Evolutionary conservation across 108 stramenopile genomes (phyloP), one percentile per base, ranked within the genome.

Genomic region (Pseudonitzschia pungens): DNA sequence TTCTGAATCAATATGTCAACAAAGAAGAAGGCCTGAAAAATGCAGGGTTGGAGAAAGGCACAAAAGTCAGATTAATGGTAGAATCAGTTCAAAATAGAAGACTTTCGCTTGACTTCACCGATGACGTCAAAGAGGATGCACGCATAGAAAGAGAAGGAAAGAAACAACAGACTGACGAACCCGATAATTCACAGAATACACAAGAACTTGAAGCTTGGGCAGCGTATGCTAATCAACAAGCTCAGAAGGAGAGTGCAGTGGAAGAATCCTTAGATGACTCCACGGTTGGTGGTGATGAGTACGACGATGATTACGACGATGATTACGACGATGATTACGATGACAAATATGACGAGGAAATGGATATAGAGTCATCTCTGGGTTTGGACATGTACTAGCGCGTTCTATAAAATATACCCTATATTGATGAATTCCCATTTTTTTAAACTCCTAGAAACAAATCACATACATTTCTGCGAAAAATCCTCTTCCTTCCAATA

Each of bases 361-460:
- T 67, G 28, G 87, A 89, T 26, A 92, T 92, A 50, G 92, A 92
- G 75, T 89, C 89, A 77, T 71, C 87, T 22, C 59, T 92, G 24
- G 92, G 92, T 10, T 80, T 92, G 31, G 89, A 89, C 55, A 78
- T 60, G 40, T 92, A 89, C 68, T 92, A 72, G 59, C 28, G n/a
- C n/a, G n/a, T 22, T 22, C 7, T 41, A 8, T 12, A 43, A 36
- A 2, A 36, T 2, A 51, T 68, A 28, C 12, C 11, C 22, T 43
- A 21, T 31, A 0, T 24, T 68, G 22, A 68, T 51, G n/a, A 26
- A 9, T 29, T 51, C 22, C 18, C 40, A 10, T 8, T 48, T 10
- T 12, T 48, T n/a, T n/a, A n/a, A n/a, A 18, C 14, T 48, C 18
- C 45, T 10, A 48, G 18, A 48, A 48, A 14, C 10, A 48, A 24